A percentile compares a stretch with the other conserved stretches of the same genome.
phyloP scores from a whole-genome alignment of 768 basidiomycete species.

The Termitomyces sp. region DNA sequence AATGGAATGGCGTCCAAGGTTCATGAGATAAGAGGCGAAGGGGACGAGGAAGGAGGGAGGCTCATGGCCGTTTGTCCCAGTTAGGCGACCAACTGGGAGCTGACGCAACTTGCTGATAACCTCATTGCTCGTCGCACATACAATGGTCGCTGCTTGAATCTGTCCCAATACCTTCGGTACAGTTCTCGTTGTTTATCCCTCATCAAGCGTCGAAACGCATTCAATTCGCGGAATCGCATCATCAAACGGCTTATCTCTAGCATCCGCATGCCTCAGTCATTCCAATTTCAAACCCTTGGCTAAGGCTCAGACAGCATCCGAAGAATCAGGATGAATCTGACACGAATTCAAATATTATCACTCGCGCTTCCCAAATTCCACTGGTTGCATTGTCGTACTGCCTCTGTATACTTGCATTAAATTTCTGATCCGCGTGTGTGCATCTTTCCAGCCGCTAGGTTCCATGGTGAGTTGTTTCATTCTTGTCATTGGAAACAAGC shows the following conservation, averaged over 20 bases:
- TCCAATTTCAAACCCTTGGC: background rate
- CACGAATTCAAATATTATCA: background rate
- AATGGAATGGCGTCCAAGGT: constrained; percentile 82
- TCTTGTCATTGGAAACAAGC: background rate
- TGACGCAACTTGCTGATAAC: constrained; percentile 7
- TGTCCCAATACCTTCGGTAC: background rate
- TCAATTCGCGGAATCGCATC: background rate
- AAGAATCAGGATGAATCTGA: background rate
- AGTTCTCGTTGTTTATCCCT: background rate
- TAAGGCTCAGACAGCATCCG: background rate
- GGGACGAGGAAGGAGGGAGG: constrained; percentile 7
- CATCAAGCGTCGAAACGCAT: background rate
- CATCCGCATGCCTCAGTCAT: background rate
- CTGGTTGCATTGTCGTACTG: background rate
- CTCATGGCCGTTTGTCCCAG: constrained; percentile 15
- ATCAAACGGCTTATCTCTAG: background rate
- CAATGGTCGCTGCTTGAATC: background rate
- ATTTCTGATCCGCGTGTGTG: background rate
- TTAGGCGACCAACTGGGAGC: constrained; percentile 7
- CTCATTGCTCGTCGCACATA: background rate
- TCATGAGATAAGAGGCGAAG: constrained; percentile 47
- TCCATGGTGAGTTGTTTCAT: background rate
- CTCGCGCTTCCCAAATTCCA: background rate
- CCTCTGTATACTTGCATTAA: background rate
- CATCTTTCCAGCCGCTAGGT: background rate